Evolutionary conservation across 441 rosid genomes (phyloP).

Genomic region (Erodium trifolium): DNA sequence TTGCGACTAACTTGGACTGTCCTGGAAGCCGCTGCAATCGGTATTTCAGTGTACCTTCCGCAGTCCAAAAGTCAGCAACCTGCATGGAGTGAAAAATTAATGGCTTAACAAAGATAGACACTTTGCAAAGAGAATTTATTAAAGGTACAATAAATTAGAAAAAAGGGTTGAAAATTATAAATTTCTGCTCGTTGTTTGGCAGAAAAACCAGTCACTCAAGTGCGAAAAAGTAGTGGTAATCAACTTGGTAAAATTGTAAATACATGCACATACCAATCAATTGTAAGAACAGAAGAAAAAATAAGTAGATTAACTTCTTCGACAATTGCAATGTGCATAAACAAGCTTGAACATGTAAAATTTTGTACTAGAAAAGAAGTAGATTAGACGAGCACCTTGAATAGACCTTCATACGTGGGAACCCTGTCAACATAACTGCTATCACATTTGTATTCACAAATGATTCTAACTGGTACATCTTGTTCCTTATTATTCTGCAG

Average conservation of each 20-base stretch:
- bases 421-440: conserved; percentile 20
- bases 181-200: too few relatives aligned
- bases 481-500: conserved; percentile 38
- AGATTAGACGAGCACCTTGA: conserved; percentile 30
- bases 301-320: background rate
- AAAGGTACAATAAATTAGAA: too few relatives aligned
- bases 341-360: conserved; percentile 5
- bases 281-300: too few relatives aligned
- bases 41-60: conserved; percentile 29
- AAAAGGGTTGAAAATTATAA: too few relatives aligned
- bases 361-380: background rate
- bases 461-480: conserved; percentile 37
- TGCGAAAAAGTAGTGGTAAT: too few relatives aligned
- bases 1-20: conserved; percentile 25
- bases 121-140: too few relatives aligned
- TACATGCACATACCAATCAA: too few relatives aligned
- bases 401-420: conserved; percentile 40
- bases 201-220: too few relatives aligned
- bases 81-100: too few relatives aligned
- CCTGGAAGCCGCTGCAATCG: conserved; percentile 27
- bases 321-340: background rate
- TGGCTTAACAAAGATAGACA: too few relatives aligned
- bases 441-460: conserved; percentile 25
- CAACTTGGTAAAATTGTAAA: too few relatives aligned
- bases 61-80: conserved; percentile 14